Percentiles rank a stretch among this genome's conserved stretches.
Conservation (phyloP, 768 basidiomycete genomes). For the Amanita thiersii region DNA sequence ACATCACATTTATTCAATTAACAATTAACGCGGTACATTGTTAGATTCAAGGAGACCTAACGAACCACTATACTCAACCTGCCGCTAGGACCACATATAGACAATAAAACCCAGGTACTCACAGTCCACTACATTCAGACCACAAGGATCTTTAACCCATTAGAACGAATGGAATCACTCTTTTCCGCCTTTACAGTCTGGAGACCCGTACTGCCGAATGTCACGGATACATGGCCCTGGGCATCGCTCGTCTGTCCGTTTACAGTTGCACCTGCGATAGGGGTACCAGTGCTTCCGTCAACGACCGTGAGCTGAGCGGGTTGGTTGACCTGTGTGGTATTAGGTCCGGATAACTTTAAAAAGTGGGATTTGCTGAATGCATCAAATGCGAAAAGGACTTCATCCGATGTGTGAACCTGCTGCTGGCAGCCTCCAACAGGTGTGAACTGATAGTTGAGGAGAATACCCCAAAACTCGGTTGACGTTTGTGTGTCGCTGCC, state of each 20-base stretch:
- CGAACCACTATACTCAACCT: too few relatives aligned
- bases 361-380: constrained; percentile 24
- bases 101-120: too few relatives aligned
- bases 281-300: constrained; percentile 24
- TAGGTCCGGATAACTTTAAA: constrained; percentile 26
- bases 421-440: constrained; percentile 34
- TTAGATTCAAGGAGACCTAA: too few relatives aligned
- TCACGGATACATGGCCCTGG: constrained; percentile 17
- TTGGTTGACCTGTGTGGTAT: constrained; percentile 13
- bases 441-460: constrained; percentile 25
- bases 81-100: too few relatives aligned
- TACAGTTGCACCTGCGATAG: constrained; percentile 27
- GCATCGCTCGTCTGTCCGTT: constrained; percentile 16
- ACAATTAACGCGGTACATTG: too few relatives aligned
- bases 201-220: constrained; percentile 15
- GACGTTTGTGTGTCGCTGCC: too few relatives aligned
- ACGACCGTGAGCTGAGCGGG: constrained; percentile 25
- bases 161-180: constrained; percentile 21
- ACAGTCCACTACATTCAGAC: too few relatives aligned
- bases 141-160: constrained; percentile 15
- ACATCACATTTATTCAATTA: too few relatives aligned
- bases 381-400: constrained; percentile 31
- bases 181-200: constrained; percentile 22
- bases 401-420: constrained; percentile 19
- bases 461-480: constrained; percentile 31